Conservation (phyloP, 2,329 filamentous ascomycete species). For the Monilinia fructicola region DNA sequence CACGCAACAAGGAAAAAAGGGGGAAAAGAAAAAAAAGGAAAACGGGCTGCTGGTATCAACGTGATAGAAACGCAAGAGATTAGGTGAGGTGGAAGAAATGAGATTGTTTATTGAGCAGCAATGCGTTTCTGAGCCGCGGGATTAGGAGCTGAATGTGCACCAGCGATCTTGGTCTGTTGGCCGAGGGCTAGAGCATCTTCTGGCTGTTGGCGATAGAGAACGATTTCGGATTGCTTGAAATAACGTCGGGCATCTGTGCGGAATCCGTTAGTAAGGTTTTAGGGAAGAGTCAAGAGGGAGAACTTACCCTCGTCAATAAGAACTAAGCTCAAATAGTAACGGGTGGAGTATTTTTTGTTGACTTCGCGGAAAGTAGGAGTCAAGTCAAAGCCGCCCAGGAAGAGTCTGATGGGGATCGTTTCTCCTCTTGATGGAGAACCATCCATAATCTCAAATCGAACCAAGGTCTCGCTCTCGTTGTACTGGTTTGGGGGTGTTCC, state of each 20-base stretch:
- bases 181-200: conserved; percentile 47
- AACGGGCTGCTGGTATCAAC: conserved; percentile 19
- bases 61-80: conserved; percentile 1
- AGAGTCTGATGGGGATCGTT: conserved; percentile 94
- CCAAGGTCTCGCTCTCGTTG: conserved; percentile 97
- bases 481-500: conserved; percentile 97
- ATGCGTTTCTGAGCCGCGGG: conserved; percentile 26
- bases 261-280: conserved; percentile 8
- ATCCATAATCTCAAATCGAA: conserved; percentile 99
- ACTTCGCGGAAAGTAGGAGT: conserved; percentile 98
- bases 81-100: neutral
- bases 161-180: conserved; percentile 41
- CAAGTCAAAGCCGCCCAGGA: conserved; percentile 95
- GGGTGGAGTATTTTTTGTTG: conserved; percentile 99
- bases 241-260: conserved; percentile 85
- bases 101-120: conserved; percentile 13
- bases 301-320: conserved; percentile 83
- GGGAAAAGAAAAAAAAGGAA: neutral
- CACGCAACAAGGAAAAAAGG: conserved; percentile 4
- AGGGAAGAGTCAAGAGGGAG: conserved; percentile 12
- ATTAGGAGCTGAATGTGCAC: conserved; percentile 38
- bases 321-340: conserved; percentile 95
- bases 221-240: conserved; percentile 99
- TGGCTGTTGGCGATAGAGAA: conserved; percentile 82
- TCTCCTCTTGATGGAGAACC: conserved; percentile 91